Evolutionary conservation across 1,139 yeast species (phyloP).

Genomic region (Chernovozyma aurita): DNA sequence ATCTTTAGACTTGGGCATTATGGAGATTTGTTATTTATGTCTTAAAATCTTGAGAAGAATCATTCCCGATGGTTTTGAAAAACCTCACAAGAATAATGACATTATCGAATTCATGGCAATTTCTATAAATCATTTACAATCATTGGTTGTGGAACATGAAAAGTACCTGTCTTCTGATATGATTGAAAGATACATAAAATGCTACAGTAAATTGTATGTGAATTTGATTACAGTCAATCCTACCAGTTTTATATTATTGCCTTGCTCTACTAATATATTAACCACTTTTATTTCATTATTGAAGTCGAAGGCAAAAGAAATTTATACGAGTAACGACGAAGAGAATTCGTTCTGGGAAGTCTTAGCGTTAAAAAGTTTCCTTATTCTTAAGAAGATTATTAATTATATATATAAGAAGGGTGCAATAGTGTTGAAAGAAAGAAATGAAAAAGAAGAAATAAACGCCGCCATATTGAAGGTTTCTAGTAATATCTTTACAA

Average conservation of each 20-base stretch:
- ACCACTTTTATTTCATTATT: slow-evolving; percentile 54
- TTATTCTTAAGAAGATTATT: slow-evolving; percentile 61
- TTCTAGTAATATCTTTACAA: slow-evolving; percentile 53
- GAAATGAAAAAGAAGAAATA: slow-evolving; percentile 59
- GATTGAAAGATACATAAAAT: slow-evolving; percentile 66
- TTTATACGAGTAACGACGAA: slow-evolving; percentile 51
- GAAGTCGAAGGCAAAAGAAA: slow-evolving; percentile 56
- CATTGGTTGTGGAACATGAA: slow-evolving; percentile 52
- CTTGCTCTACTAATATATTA: slow-evolving; percentile 57
- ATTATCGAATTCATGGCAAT: slow-evolving; percentile 57
- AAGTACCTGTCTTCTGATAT: slow-evolving; percentile 48
- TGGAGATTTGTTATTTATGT: slow-evolving; percentile 74
- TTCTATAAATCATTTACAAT: slow-evolving; percentile 58
- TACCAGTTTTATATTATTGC: slow-evolving; percentile 66
- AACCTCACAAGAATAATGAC: slow-evolving; percentile 56
- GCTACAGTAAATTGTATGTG: slow-evolving; percentile 71
- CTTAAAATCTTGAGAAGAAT: slow-evolving; percentile 72
- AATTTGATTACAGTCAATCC: slow-evolving; percentile 57
- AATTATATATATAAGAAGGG: slow-evolving; percentile 63
- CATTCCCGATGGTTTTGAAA: slow-evolving; percentile 72
- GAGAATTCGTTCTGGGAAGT: slow-evolving; percentile 71
- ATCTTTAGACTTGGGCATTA: slow-evolving; percentile 37
- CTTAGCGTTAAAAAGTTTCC: slow-evolving; percentile 65
- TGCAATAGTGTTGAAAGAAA: slow-evolving; percentile 59
- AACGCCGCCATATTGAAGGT: slow-evolving; percentile 51